Base-by-base conservation (phyloP, 805 yeast genomes). In the Kuraishia ogatae region DNA sequence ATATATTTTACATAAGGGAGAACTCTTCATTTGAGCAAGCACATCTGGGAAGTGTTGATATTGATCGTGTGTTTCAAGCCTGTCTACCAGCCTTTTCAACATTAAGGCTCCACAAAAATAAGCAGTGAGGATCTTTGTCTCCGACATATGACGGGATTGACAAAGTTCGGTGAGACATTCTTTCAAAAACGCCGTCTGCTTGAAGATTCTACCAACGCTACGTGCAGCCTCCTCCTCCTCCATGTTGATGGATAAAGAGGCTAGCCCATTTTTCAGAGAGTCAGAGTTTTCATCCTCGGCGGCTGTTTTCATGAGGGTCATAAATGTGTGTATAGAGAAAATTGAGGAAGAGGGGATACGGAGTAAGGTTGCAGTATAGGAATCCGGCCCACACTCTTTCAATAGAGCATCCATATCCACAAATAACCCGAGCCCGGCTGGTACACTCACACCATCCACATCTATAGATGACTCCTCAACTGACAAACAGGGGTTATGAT, bases 1-100 rank as follows among this genome's bases (percentile, higher is more conserved):
- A 21, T 62, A 68, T 23, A 70, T 54, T 19, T 19, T 47, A 19
- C 21, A 22, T 13, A 47, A 3, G 8, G 22, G 21, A 6, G 49
- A 47, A n/a, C n/a, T 15, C 17, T 35, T 35, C 43, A 35, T 35
- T 35, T 35, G 43, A 11, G 17, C 15, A 15, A 35, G 43, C 17
- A 35, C 7, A 35, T 35, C 43, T 8, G n/a, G 17, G n/a, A 35
- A 15, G 17, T 8, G n/a, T 7, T 3, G 17, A 7, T 35, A 8
- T 11, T 15, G 43, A 8, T 35, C 4, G 15, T 13, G 7, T 15
- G 43, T 15, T 15, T 35, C 43, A 13, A 35, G 15, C 13, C 43
- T 35, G n/a, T 5, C 43, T 17, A 35, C 13, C 17, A 35, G n/a
- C 17, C 43, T 8, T 11, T 35, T 35, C n/a, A 35, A 15, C 13